Evolutionary conservation across 495 filamentous ascomycete species (phyloP).

Genomic region (Aspergillus wentii): DNA sequence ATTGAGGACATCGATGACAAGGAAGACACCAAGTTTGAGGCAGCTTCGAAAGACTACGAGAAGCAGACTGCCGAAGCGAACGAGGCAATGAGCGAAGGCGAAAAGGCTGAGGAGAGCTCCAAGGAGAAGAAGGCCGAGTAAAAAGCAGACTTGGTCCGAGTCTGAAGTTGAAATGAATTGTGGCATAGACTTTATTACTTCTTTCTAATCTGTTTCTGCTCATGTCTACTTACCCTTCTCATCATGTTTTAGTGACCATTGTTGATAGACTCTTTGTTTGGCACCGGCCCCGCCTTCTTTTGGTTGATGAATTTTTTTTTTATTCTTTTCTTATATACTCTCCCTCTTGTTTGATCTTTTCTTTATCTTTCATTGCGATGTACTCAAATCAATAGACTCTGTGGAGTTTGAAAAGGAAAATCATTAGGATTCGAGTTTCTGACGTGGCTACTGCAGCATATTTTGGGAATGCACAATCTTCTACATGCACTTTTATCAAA

Average conservation of each 20-base stretch:
- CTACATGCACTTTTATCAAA: no score
- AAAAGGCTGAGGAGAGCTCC: constrained; percentile 20
- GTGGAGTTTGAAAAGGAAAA: no score
- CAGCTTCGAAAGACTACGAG: constrained; percentile 15
- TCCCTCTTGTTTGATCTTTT: no score
- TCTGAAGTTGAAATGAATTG: neutral
- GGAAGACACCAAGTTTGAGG: constrained; percentile 34
- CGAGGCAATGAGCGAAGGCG: constrained; percentile 39
- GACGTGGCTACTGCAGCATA: no score
- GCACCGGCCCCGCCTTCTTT: neutral
- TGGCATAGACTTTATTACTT: neutral
- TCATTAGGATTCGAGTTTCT: no score
- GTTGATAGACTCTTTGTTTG: constrained; percentile 14
- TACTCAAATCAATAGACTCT: constrained; percentile 7
- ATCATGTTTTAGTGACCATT: constrained; percentile 14
- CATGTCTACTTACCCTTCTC: constrained; percentile 5
- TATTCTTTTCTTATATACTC: constrained; percentile 1
- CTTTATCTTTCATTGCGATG: constrained; percentile 7
- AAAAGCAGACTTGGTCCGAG: no score
- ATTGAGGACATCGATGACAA: constrained; percentile 82
- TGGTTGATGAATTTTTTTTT: constrained; percentile 1
- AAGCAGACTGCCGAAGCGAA: constrained; percentile 36
- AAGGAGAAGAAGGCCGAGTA: constrained; percentile 22
- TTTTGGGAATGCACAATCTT: no score
- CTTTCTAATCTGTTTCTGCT: neutral